Conservation (phyloP, 1,284 basidiomycete genomes). For the Gastroboletus turbinatus region DNA sequence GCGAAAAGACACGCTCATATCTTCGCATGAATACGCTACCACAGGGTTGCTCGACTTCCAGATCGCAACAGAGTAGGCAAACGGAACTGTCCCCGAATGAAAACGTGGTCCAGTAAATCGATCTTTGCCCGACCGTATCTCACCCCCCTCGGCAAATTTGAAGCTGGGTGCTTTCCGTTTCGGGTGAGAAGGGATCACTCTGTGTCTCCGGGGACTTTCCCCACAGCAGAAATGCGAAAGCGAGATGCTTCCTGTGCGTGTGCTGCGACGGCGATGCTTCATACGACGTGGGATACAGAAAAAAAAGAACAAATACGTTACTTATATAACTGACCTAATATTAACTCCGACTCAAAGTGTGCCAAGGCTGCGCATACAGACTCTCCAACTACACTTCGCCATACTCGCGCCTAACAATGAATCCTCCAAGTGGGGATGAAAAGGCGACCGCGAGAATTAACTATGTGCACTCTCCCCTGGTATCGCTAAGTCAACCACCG, state of each 20-base stretch:
- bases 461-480: constrained; percentile 25
- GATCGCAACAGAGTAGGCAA: constrained; percentile 56
- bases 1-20: constrained; percentile 62
- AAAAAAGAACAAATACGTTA: too few relatives aligned
- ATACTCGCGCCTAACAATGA: constrained; percentile 15
- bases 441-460: constrained; percentile 20
- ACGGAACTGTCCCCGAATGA: constrained; percentile 33
- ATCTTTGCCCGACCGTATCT: constrained; percentile 50
- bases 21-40: constrained; percentile 59
- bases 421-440: constrained; percentile 18
- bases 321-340: constrained; percentile 10
- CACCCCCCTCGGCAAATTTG: constrained; percentile 53
- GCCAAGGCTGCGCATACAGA: background rate
- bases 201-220: constrained; percentile 91
- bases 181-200: constrained; percentile 53
- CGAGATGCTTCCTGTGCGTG: constrained; percentile 57
- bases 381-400: background rate
- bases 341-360: constrained; percentile 27
- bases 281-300: constrained; percentile 45
- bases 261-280: constrained; percentile 86
- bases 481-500: constrained; percentile 28
- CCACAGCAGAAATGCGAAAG: constrained; percentile 64
- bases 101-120: constrained; percentile 36
- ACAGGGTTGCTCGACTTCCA: constrained; percentile 36
- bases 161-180: constrained; percentile 70